Percentiles rank a stretch among this genome's conserved stretches.
Evolutionary conservation across 2,329 filamentous ascomycete species (phyloP).

Genomic region (Periglandula ipomoeae): DNA sequence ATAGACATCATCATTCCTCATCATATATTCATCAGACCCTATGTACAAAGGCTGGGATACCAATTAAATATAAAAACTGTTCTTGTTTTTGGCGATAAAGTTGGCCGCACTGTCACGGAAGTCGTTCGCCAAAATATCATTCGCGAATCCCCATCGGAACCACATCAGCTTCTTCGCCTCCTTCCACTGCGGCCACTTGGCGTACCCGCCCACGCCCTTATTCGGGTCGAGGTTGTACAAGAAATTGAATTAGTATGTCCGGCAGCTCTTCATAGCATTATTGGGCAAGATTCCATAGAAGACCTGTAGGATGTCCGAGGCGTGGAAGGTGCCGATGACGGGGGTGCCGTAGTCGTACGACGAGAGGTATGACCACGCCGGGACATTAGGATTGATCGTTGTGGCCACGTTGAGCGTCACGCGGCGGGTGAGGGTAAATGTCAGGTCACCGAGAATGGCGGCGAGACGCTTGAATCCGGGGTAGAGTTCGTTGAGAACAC

Average conservation of each 20-base stretch:
- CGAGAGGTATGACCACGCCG: constrained; percentile 65
- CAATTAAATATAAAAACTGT: constrained; percentile 15
- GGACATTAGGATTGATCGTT: constrained; percentile 45
- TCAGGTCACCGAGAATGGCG: constrained; percentile 65
- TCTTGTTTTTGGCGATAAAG: constrained; percentile 18
- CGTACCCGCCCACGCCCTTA: constrained; percentile 29
- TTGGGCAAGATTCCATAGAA: constrained; percentile 58
- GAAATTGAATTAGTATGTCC: constrained; percentile 66
- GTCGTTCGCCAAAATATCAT: constrained; percentile 25
- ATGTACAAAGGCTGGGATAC: no score
- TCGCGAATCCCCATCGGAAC: constrained; percentile 27
- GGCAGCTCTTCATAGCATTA: constrained; percentile 49
- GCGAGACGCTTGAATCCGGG: constrained; percentile 70
- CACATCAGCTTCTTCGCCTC: constrained; percentile 39
- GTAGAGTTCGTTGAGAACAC: constrained; percentile 59
- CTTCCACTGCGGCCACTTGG: constrained; percentile 34
- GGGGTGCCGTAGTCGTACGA: constrained; percentile 65
- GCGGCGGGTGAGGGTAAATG: constrained; percentile 64
- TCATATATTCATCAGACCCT: background rate
- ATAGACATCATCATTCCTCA: background rate
- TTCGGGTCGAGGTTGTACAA: constrained; percentile 65
- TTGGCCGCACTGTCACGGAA: constrained; percentile 24
- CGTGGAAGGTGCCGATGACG: constrained; percentile 69
- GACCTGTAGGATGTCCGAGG: constrained; percentile 57
- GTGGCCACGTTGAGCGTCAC: constrained; percentile 44